These are phyloP conservation scores for Coniferiporia weirii DNA, from an alignment of 1,284 basidiomycete species.

Conservation along the genomic window DNA sequence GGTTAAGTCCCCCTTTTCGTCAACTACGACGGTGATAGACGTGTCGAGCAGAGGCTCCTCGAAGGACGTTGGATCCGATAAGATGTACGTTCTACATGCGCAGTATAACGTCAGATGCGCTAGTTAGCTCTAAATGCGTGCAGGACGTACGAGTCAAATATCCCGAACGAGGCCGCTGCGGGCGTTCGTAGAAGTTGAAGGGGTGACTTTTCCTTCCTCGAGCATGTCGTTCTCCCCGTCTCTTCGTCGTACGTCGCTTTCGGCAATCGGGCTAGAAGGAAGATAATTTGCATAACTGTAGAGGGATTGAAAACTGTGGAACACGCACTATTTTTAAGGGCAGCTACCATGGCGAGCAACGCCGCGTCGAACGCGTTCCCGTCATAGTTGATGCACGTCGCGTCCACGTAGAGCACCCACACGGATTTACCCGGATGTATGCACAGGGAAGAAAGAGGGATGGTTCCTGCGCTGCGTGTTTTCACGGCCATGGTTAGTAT, in stretches of 20 bases:
- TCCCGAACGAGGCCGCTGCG: constrained; percentile 70
- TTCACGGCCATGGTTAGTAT: background rate
- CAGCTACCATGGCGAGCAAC: constrained; percentile 81
- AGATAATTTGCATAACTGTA: background rate
- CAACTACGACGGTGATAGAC: constrained; percentile 59
- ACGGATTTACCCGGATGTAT: constrained; percentile 78
- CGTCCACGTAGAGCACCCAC: constrained; percentile 92
- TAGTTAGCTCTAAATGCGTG: background rate
- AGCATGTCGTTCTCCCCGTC: constrained; percentile 60
- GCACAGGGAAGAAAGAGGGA: constrained; percentile 68
- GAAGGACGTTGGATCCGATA: constrained; percentile 85
- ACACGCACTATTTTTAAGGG: constrained; percentile 75
- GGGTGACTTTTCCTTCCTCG: constrained; percentile 43
- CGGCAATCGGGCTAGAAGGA: constrained; percentile 60
- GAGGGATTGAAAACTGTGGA: background rate
- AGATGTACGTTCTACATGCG: constrained; percentile 52
- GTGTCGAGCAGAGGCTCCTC: constrained; percentile 83
- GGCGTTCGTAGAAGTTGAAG: constrained; percentile 51
- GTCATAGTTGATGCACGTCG: constrained; percentile 94
- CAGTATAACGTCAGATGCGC: too few relatives aligned
- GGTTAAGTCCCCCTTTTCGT: constrained; percentile 47
- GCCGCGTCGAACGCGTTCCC: constrained; percentile 93
- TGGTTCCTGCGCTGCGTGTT: constrained; percentile 53
- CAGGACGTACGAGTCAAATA: constrained; percentile 66
- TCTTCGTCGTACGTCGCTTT: constrained; percentile 71